Evolutionary conservation across 108 stramenopile genomes (phyloP).

Genomic region (Conticribra guillardii): DNA sequence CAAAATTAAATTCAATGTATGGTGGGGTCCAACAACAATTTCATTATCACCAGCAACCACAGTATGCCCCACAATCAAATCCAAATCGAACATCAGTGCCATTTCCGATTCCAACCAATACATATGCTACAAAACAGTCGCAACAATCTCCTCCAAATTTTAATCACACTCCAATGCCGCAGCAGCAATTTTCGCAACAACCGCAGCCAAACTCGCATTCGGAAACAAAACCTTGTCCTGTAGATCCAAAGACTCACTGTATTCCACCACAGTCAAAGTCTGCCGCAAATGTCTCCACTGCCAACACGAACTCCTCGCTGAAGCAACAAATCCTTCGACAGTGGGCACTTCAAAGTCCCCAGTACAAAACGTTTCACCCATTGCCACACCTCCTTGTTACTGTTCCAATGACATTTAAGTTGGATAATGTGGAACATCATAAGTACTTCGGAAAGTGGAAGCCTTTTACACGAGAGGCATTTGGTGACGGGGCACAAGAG

Average conservation of each 20-base stretch:
- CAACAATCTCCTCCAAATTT: too few relatives aligned
- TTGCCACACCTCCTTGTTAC: conserved; percentile 5
- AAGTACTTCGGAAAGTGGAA: conserved; percentile 24
- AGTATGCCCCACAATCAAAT: neutral
- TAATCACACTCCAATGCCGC: too few relatives aligned
- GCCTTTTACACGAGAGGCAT: conserved; percentile 1
- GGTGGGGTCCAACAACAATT: neutral
- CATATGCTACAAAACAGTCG: too few relatives aligned
- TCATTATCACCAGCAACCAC: neutral
- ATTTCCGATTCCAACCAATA: too few relatives aligned
- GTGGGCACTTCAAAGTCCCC: neutral
- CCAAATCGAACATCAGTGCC: too few relatives aligned
- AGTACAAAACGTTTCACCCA: neutral
- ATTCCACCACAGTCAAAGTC: neutral
- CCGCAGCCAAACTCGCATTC: too few relatives aligned
- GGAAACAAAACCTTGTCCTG: too few relatives aligned
- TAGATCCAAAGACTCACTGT: too few relatives aligned
- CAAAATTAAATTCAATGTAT: conserved; percentile 15
- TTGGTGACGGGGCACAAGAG: neutral
- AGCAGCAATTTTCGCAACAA: too few relatives aligned
- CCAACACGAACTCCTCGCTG: neutral
- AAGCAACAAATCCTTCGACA: neutral
- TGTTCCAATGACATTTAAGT: conserved; percentile 1
- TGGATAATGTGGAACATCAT: conserved; percentile 1
- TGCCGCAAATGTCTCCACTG: neutral